phyloP scores from a whole-genome alignment of 73 alveolate species.

The Paramecium biaurelia region DNA sequence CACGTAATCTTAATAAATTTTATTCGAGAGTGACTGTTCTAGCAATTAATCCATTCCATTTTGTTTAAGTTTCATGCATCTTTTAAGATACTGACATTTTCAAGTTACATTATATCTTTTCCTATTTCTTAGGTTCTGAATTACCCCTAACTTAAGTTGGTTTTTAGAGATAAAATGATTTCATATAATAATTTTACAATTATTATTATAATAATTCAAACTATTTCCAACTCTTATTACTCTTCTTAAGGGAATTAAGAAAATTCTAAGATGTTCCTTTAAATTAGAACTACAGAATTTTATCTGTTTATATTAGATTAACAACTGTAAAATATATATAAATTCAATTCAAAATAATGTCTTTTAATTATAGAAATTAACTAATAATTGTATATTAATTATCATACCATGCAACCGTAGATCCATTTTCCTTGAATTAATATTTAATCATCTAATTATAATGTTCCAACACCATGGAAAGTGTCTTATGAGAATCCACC shows the following conservation, averaged over 20 bases:
- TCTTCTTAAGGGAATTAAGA: too few species aligned
- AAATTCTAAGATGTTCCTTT: too few species aligned
- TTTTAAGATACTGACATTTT: neutral
- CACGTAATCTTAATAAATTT: conserved; percentile 3
- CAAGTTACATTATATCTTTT: neutral
- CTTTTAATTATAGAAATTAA: too few species aligned
- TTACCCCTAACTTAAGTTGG: conserved; percentile 3
- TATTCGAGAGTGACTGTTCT: conserved; percentile 37
- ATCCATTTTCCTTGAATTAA: neutral
- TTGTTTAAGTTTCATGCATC: neutral
- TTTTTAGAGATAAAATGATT: neutral
- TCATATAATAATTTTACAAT: neutral
- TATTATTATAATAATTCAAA: neutral
- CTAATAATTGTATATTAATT: neutral
- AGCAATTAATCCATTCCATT: conserved; percentile 46
- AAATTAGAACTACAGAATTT: too few species aligned
- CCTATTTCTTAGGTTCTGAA: neutral
- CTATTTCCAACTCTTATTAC: neutral
- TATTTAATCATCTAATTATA: neutral
- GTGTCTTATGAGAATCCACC: neutral
- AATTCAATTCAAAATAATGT: neutral
- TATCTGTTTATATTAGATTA: too few species aligned
- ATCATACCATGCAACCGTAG: neutral
- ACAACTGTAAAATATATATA: too few species aligned
- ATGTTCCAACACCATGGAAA: neutral